Evolutionary conservation across 352 stramenopile species (phyloP), one percentile per base, ranked within the genome.

Genomic region (Globisporangium sylvaticum): DNA sequence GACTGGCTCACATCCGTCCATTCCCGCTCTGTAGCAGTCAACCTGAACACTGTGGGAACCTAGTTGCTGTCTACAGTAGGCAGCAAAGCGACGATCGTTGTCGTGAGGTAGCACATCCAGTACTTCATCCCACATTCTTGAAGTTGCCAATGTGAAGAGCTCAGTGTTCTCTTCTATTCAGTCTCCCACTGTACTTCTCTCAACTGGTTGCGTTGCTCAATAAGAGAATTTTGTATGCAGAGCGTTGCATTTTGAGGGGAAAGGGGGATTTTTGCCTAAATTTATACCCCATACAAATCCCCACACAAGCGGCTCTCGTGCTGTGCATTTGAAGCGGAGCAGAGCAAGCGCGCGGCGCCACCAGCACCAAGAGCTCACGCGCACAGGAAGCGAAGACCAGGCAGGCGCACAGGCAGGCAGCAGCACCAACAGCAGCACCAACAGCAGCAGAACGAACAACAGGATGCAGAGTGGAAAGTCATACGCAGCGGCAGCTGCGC

Each of bases 401-500:
- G 32, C 20, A 64, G 59, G 15, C 60, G 31, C 37, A 22, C 61
- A 12, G 32, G 25, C 48, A 34, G 12, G 58, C 58, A 64, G 4
- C 12, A 42, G 18, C 54, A 29, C 6, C 54, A 60, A 3, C 18
- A 59, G 6, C 53, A 59, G 1, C 14, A 54, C 7, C 12, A 59
- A 14, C 53, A 59, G 1, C 14, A 54, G 15, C 12, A 42, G 42
- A 27, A 50, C 29, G 8, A 50, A 10, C 0, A 56, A 0, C 20
- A 65, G n/a, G 3, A 65, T 65, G 60, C 60, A 65, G 60, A 58
- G 60, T n/a, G 60, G 60, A 55, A 65, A 65, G 60, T 65, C 60
- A 56, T 65, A 67, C 34, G 52, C 62, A 37, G 62, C 64, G n/a
- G 42, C 64, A 22, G 24, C 64, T 25, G 34, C 64, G 46, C 54